Conservation (phyloP, 2,329 filamentous ascomycete species). For the Zymoseptoria pseudotritici region DNA sequence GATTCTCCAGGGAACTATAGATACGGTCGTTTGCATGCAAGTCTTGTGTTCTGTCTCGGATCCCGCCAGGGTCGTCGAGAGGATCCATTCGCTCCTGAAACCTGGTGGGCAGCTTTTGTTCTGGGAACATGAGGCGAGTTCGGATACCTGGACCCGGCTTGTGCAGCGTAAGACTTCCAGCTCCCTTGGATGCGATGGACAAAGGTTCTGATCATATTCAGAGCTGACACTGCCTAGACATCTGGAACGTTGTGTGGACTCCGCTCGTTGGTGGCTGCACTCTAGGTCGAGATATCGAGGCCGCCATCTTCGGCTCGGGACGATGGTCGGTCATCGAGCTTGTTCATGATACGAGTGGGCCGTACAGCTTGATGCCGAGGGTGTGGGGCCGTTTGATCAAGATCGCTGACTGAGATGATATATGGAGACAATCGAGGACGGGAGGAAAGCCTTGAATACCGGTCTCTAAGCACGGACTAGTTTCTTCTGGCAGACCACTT, state of each 20-base stretch:
- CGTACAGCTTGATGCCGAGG: not conserved
- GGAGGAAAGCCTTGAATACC: not conserved
- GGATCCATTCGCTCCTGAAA: conserved; percentile 3
- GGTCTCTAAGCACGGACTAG: too few species aligned
- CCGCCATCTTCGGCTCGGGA: conserved; percentile 1
- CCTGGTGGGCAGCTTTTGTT: conserved; percentile 7
- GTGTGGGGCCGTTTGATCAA: conserved; percentile 2
- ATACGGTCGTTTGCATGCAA: conserved; percentile 9
- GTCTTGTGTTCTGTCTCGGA: conserved; percentile 7
- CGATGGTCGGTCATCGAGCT: conserved; percentile 3
- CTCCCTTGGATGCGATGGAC: not conserved
- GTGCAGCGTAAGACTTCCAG: conserved; percentile 1
- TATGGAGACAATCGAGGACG: not conserved
- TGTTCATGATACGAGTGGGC: not conserved
- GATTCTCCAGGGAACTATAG: conserved; percentile 1
- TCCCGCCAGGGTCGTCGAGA: not conserved
- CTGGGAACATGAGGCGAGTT: conserved; percentile 4
- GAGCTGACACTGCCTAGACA: not conserved
- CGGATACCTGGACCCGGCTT: not conserved
- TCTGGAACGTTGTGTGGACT: conserved; percentile 1
- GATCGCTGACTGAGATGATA: not conserved
- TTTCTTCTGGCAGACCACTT: too few species aligned
- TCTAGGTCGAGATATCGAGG: conserved; percentile 1
- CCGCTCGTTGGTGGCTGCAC: conserved; percentile 3
- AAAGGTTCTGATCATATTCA: not conserved